Evolutionary conservation across 371 early-diverging fungal genomes (phyloP).

Genomic region (Nematocida sp.): DNA sequence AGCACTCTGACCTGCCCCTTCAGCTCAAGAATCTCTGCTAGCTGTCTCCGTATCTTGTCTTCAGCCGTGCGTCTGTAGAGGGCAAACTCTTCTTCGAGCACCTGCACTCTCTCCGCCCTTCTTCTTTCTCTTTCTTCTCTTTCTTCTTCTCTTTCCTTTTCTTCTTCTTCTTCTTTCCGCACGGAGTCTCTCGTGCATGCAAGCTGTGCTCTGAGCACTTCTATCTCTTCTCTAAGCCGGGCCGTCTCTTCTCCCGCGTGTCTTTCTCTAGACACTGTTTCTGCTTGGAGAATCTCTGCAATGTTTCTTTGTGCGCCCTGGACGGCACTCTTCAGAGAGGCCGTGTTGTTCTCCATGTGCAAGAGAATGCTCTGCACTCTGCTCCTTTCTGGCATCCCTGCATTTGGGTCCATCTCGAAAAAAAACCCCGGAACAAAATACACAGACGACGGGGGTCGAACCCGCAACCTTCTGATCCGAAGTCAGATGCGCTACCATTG

Average conservation of each 20-base stretch:
- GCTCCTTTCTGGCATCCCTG: too few relatives aligned
- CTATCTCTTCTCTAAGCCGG: not conserved
- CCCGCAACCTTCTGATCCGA: slow-evolving; percentile 59
- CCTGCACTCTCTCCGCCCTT: not conserved
- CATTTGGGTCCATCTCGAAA: too few relatives aligned
- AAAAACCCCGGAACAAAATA: not conserved
- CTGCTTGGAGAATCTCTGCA: slow-evolving; percentile 15
- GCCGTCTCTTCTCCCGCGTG: too few relatives aligned
- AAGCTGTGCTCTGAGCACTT: not conserved
- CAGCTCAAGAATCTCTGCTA: slow-evolving; percentile 67
- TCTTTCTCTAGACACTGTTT: not conserved
- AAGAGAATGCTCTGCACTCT: slow-evolving; percentile 4
- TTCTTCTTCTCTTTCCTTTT: not conserved
- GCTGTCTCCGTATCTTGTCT: slow-evolving; percentile 22
- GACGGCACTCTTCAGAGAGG: slow-evolving; percentile 12
- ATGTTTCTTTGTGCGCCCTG: slow-evolving; percentile 2
- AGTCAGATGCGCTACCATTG: slow-evolving; percentile 59
- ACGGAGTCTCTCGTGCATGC: not conserved
- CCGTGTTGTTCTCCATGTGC: slow-evolving; percentile 22
- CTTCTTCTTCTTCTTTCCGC: not conserved
- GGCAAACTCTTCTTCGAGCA: not conserved
- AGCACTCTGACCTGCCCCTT: slow-evolving; percentile 94
- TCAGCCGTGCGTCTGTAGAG: slow-evolving; percentile 5
- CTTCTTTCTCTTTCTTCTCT: not conserved
- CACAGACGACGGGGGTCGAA: slow-evolving; percentile 57